phyloP scores from a whole-genome alignment of 164 flowering plant species.

The Akebia trifoliata region DNA sequence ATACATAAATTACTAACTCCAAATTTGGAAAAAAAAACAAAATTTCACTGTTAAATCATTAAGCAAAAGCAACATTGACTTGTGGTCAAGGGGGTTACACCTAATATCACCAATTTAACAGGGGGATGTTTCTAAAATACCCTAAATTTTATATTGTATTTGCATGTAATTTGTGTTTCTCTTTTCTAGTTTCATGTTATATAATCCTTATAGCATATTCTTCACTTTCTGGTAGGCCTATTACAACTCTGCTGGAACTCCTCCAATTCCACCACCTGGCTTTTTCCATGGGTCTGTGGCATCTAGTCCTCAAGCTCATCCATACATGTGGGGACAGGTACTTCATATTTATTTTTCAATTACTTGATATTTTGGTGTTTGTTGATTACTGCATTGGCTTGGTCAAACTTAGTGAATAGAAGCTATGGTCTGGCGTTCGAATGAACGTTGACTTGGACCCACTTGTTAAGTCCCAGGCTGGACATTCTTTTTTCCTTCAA shows the following conservation, averaged over 20 bases:
- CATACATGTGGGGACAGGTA: constrained; percentile 39
- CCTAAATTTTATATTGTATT: too few relatives aligned
- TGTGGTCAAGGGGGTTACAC: too few relatives aligned
- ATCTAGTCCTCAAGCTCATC: constrained; percentile 31
- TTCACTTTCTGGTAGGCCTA: constrained; percentile 19
- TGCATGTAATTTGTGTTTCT: not conserved
- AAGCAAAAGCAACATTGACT: too few relatives aligned
- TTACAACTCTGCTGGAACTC: constrained; percentile 32
- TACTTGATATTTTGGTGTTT: constrained; percentile 1
- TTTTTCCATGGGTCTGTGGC: constrained; percentile 24
- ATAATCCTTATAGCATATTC: constrained; percentile 3
- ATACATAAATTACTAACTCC: too few relatives aligned
- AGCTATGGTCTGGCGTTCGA: constrained; percentile 2
- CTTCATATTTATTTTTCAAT: not conserved
- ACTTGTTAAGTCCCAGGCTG: not conserved
- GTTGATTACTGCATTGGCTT: not conserved
- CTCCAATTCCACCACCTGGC: constrained; percentile 31
- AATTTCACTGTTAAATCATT: too few relatives aligned
- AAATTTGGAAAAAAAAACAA: too few relatives aligned
- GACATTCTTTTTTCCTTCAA: not conserved
- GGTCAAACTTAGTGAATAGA: constrained; percentile 6
- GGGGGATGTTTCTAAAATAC: too few relatives aligned
- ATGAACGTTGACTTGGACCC: constrained; percentile 4
- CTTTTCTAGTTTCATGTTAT: not conserved
- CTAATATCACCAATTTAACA: too few relatives aligned